These are phyloP conservation scores for Leccinellum rugosiceps DNA, from an alignment of 768 basidiomycete genomes.

Conservation along the genomic window DNA sequence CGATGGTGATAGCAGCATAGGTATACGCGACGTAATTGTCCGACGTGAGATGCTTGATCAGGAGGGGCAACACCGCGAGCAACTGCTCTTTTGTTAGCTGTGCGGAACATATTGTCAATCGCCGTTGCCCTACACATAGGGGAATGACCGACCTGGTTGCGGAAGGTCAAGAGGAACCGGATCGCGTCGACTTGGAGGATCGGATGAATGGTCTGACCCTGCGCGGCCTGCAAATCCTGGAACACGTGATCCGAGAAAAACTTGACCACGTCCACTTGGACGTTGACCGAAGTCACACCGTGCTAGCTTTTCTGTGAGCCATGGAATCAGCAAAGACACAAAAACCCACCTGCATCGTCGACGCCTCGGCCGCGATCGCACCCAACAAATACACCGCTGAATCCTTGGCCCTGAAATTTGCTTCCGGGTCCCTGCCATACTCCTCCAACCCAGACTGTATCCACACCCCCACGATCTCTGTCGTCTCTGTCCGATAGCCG, in stretches of 20 bases:
- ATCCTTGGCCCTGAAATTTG: slow-evolving; percentile 90
- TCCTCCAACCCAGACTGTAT: slow-evolving; percentile 69
- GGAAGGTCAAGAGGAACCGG: slow-evolving; percentile 90
- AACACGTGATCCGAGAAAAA: slow-evolving; percentile 94
- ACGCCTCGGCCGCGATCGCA: slow-evolving; percentile 89
- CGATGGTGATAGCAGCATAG: slow-evolving; percentile 98
- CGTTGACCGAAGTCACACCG: slow-evolving; percentile 91
- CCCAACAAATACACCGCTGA: slow-evolving; percentile 90
- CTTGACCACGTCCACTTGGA: slow-evolving; percentile 88
- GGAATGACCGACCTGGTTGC: slow-evolving; percentile 71
- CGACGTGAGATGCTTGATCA: slow-evolving; percentile 78
- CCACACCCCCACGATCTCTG: slow-evolving; percentile 83
- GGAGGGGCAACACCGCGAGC: slow-evolving; percentile 82
- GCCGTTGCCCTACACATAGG: neutral
- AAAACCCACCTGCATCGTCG: slow-evolving; percentile 67
- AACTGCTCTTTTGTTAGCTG: slow-evolving; percentile 94
- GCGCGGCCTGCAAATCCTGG: slow-evolving; percentile 73
- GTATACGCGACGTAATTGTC: slow-evolving; percentile 91
- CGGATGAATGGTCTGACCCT: slow-evolving; percentile 65
- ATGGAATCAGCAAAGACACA: neutral
- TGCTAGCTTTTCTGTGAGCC: slow-evolving; percentile 45
- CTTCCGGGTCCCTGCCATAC: slow-evolving; percentile 57
- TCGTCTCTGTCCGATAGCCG: slow-evolving; percentile 82
- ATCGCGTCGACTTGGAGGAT: slow-evolving; percentile 96
- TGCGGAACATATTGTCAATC: neutral